phyloP scores from a whole-genome alignment of 2,329 filamentous ascomycete genomes.

The Fusarium redolens region DNA sequence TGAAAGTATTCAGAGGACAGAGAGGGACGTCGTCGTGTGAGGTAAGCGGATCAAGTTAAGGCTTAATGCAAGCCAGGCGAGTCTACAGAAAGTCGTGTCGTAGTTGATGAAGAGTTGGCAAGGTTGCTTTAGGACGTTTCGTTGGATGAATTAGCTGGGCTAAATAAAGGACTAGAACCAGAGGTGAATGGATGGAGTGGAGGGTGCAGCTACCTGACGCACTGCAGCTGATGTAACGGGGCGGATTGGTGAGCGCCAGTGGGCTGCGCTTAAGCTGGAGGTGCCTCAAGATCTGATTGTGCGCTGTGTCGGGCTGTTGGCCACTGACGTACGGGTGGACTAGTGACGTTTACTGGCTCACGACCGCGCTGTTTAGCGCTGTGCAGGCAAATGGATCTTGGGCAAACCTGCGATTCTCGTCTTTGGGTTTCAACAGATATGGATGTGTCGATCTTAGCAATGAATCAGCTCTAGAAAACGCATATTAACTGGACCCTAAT shows the following conservation, averaged over 20 bases:
- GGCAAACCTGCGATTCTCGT: slow-evolving; percentile 6
- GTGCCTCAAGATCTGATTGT: slow-evolving; percentile 13
- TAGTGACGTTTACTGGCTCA: slow-evolving; percentile 34
- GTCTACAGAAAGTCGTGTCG: slow-evolving; percentile 33
- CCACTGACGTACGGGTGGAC: slow-evolving; percentile 31
- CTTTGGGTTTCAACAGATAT: slow-evolving; percentile 3
- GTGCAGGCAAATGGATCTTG: slow-evolving; percentile 13
- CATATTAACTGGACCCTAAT: slow-evolving; percentile 1
- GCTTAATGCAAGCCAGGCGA: slow-evolving; percentile 14
- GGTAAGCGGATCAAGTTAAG: slow-evolving; percentile 11
- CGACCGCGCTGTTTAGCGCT: slow-evolving; percentile 28
- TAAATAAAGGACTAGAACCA: background rate
- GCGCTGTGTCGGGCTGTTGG: slow-evolving; percentile 22
- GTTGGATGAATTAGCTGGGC: slow-evolving; percentile 20
- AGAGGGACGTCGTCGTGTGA: background rate
- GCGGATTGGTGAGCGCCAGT: slow-evolving; percentile 25
- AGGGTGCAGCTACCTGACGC: background rate
- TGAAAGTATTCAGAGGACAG: background rate
- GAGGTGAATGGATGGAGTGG: slow-evolving; percentile 7
- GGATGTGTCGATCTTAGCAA: slow-evolving; percentile 7
- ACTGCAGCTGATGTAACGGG: slow-evolving; percentile 5
- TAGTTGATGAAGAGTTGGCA: slow-evolving; percentile 37
- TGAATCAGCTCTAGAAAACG: background rate
- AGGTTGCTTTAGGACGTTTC: slow-evolving; percentile 18
- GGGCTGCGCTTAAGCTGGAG: slow-evolving; percentile 28